phyloP scores from a whole-genome alignment of 768 basidiomycete species.

The Suillus subaureus region DNA sequence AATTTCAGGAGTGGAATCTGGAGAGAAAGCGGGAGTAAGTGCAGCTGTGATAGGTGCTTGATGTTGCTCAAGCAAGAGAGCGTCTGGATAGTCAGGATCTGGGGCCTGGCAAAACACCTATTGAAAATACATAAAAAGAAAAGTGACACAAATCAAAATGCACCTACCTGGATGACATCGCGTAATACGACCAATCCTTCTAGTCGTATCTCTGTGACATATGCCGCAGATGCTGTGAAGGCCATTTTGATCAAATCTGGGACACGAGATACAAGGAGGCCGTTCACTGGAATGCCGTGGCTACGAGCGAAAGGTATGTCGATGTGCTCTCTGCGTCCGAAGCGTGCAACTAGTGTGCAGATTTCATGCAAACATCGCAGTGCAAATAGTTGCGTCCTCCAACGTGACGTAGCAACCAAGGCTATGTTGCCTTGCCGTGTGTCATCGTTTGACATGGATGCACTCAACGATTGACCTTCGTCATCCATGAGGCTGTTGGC shows the following conservation, averaged over 20 bases:
- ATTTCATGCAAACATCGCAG: conserved; percentile 91
- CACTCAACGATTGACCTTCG: conserved; percentile 89
- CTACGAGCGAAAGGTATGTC: conserved; percentile 71
- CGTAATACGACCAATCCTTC: conserved; percentile 87
- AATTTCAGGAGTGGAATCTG: conserved; percentile 95
- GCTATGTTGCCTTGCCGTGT: conserved; percentile 35
- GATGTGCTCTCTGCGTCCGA: conserved; percentile 81
- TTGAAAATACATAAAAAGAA: conserved; percentile 12
- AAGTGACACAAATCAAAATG: neutral
- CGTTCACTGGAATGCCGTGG: conserved; percentile 56
- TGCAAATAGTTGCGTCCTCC: conserved; percentile 97
- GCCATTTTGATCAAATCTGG: conserved; percentile 97
- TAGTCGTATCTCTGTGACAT: conserved; percentile 92
- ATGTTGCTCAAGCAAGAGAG: conserved; percentile 91
- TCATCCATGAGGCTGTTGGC: conserved; percentile 73
- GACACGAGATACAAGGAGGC: conserved; percentile 81
- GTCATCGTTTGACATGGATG: conserved; percentile 42
- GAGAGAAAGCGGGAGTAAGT: conserved; percentile 92
- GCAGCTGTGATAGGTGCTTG: conserved; percentile 99
- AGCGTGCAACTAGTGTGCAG: conserved; percentile 70
- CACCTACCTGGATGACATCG: conserved; percentile 85
- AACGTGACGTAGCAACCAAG: conserved; percentile 70
- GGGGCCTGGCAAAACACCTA: conserved; percentile 86
- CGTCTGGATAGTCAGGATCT: conserved; percentile 92
- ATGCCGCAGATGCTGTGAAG: conserved; percentile 94